A percentile compares a stretch with the other conserved stretches of the same genome.
Conservation (phyloP, 2,329 filamentous ascomycete genomes). For the Ceratocystis papillata region DNA sequence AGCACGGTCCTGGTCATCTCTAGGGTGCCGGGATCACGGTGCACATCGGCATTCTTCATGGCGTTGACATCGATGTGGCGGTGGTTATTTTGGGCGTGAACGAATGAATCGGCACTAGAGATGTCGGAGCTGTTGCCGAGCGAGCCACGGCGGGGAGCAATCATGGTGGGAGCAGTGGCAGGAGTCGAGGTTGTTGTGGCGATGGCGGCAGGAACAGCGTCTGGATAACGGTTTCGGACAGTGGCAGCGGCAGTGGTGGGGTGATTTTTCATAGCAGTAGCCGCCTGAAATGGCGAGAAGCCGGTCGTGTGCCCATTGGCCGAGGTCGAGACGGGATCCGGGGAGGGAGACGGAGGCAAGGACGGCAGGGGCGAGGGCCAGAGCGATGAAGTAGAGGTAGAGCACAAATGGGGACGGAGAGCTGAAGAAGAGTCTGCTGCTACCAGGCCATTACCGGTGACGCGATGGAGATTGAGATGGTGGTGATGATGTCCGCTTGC, state of each 20-base stretch:
- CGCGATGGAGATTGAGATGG: slow-evolving; percentile 45
- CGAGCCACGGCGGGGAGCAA: slow-evolving; percentile 31
- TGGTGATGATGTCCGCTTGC: slow-evolving; percentile 35
- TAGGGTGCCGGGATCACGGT: slow-evolving; percentile 61
- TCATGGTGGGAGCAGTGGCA: slow-evolving; percentile 13
- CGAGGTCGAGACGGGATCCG: slow-evolving; percentile 9
- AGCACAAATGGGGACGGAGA: slow-evolving; percentile 31
- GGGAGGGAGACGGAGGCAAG: not conserved
- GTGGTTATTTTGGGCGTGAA: slow-evolving; percentile 37
- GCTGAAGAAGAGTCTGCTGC: slow-evolving; percentile 32
- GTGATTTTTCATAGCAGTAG: slow-evolving; percentile 29
- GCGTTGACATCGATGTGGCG: slow-evolving; percentile 61
- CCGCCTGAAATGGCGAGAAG: slow-evolving; percentile 23
- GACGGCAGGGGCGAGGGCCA: not conserved
- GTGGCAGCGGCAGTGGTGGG: slow-evolving; percentile 29
- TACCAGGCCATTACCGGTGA: slow-evolving; percentile 71
- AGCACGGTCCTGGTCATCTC: slow-evolving; percentile 77
- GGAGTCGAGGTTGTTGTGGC: not conserved
- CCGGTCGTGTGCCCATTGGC: slow-evolving; percentile 25
- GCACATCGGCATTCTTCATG: slow-evolving; percentile 55
- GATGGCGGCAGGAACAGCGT: not conserved
- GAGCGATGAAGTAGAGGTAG: slow-evolving; percentile 5
- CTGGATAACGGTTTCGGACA: not conserved
- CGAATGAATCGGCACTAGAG: slow-evolving; percentile 35
- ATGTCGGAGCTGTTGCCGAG: slow-evolving; percentile 43